phyloP scores from a whole-genome alignment of 1,139 yeast genomes.

The Suhomyces bolitotheri region DNA sequence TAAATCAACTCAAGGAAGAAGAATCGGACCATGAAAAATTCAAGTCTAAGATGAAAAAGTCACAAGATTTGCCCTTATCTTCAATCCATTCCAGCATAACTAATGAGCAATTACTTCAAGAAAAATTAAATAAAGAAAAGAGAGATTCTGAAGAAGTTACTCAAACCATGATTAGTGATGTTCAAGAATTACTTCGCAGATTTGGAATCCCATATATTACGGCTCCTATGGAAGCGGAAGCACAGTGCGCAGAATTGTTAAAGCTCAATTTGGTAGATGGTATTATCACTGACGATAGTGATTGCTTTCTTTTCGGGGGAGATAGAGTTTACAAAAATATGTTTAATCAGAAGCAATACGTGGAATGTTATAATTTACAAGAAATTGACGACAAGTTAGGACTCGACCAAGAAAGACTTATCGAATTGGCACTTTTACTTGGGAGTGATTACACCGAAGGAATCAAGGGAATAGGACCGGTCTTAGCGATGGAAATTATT shows the following conservation, averaged over 20 bases:
- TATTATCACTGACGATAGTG: slow-evolving; percentile 95
- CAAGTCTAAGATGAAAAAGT: slow-evolving; percentile 44
- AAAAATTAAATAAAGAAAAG: slow-evolving; percentile 63
- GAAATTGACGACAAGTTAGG: slow-evolving; percentile 70
- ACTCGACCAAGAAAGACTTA: slow-evolving; percentile 58
- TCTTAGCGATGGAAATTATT: slow-evolving; percentile 85
- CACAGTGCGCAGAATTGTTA: slow-evolving; percentile 86
- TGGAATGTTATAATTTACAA: slow-evolving; percentile 71
- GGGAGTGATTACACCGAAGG: slow-evolving; percentile 98
- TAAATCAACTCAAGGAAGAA: slow-evolving; percentile 64
- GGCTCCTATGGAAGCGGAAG: slow-evolving; percentile 98
- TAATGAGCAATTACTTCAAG: slow-evolving; percentile 56
- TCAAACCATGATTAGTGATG: slow-evolving; percentile 80
- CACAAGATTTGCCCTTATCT: slow-evolving; percentile 20
- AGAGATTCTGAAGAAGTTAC: slow-evolving; percentile 94
- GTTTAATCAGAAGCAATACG: slow-evolving; percentile 92
- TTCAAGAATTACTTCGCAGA: slow-evolving; percentile 78
- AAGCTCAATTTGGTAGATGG: slow-evolving; percentile 81
- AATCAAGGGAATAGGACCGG: slow-evolving; percentile 89
- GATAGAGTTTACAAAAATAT: slow-evolving; percentile 81
- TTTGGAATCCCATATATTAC: slow-evolving; percentile 94
- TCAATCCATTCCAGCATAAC: slow-evolving; percentile 39
- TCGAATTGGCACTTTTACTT: slow-evolving; percentile 75
- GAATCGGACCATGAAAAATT: slow-evolving; percentile 71
- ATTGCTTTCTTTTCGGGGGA: slow-evolving; percentile 94